A percentile compares a stretch with the other conserved stretches of the same genome.
Evolutionary conservation across 2,329 filamentous ascomycete genomes (phyloP).

Genomic region (Domatiomyces catenatus): DNA sequence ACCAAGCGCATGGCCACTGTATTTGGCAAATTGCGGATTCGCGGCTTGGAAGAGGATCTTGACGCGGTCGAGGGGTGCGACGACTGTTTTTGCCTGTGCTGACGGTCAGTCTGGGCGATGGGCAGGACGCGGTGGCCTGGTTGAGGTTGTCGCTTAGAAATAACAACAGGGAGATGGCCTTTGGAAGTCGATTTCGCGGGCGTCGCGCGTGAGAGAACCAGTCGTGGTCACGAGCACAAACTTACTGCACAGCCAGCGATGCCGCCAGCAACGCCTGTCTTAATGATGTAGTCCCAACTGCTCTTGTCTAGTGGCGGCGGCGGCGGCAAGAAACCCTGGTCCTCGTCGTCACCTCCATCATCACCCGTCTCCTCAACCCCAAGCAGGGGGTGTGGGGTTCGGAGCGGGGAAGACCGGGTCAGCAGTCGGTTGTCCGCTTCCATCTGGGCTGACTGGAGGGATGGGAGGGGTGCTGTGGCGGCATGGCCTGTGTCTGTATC

Average conservation of each 20-base stretch:
- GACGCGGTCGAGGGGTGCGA: constrained; percentile 89
- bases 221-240: background rate
- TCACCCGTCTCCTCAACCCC: constrained; percentile 38
- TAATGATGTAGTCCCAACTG: constrained; percentile 68
- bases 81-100: constrained; percentile 74
- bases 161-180: background rate
- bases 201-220: background rate
- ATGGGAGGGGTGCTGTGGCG: constrained; percentile 15
- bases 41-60: constrained; percentile 97
- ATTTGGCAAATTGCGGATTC: constrained; percentile 87
- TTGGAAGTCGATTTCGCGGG: background rate
- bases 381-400: constrained; percentile 19
- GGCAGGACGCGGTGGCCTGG: constrained; percentile 1
- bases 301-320: constrained; percentile 44
- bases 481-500: constrained; percentile 40
- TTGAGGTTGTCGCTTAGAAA: constrained; percentile 1
- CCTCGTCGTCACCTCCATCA: constrained; percentile 21
- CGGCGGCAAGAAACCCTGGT: constrained; percentile 25
- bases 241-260: constrained; percentile 81
- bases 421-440: constrained; percentile 26
- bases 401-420: constrained; percentile 16
- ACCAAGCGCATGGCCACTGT: constrained; percentile 76
- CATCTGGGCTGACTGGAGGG: constrained; percentile 33
- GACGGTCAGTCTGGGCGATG: constrained; percentile 6
- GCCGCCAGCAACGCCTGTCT: constrained; percentile 74